A percentile compares a stretch with the other conserved stretches of the same genome.
phyloP scores from a whole-genome alignment of 1,284 basidiomycete genomes.

The Tremellales sp. region DNA sequence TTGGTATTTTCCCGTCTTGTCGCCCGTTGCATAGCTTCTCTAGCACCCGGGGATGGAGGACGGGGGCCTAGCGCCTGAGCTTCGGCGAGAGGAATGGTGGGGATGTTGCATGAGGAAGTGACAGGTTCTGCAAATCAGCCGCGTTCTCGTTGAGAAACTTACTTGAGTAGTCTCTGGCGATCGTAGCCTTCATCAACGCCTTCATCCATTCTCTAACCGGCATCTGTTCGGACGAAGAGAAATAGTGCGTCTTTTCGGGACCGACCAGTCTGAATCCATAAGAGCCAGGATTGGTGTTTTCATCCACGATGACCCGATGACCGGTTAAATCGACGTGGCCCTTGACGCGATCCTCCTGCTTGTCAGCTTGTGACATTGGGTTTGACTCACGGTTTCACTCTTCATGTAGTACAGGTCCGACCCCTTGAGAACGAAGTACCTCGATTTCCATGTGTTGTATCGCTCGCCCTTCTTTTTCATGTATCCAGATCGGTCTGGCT shows the following conservation, averaged over 20 bases:
- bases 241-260: conserved; percentile 85
- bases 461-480: conserved; percentile 93
- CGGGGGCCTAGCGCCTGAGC: conserved; percentile 94
- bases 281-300: conserved; percentile 83
- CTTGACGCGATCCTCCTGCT: conserved; percentile 87
- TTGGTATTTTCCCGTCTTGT: conserved; percentile 82
- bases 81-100: conserved; percentile 89
- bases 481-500: conserved; percentile 83
- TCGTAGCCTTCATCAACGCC: conserved; percentile 97
- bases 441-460: conserved; percentile 88
- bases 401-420: conserved; percentile 80
- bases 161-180: conserved; percentile 86
- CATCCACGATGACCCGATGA: conserved; percentile 90
- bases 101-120: conserved; percentile 93
- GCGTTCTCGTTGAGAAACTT: too few species aligned
- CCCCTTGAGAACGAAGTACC: conserved; percentile 94
- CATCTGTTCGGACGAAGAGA: conserved; percentile 82
- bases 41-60: conserved; percentile 84
- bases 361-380: conserved; percentile 13
- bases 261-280: conserved; percentile 96
- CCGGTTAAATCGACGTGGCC: conserved; percentile 89
- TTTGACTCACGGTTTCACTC: conserved; percentile 62
- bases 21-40: conserved; percentile 85
- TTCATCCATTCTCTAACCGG: conserved; percentile 98
- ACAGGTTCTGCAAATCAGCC: too few species aligned